A percentile compares a stretch with the other conserved stretches of the same genome.
Conservation (phyloP, 2,329 filamentous ascomycete species). For the Penicillium sp. region DNA sequence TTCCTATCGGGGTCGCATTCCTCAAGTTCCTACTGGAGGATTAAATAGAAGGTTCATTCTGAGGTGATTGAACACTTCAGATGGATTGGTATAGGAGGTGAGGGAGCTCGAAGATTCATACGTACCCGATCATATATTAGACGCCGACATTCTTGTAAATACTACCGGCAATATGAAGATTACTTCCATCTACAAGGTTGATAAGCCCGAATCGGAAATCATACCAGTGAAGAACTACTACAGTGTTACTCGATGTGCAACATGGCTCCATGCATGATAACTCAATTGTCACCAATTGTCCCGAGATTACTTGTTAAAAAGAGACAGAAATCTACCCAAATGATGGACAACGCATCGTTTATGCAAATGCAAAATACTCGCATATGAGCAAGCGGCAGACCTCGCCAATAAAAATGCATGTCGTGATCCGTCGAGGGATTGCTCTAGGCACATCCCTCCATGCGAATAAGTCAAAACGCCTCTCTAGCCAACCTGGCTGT, state of each 20-base stretch:
- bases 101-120: background rate
- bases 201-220: background rate
- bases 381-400: background rate
- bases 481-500: conserved; percentile 6
- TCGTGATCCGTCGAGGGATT: conserved; percentile 14
- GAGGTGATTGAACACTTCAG: background rate
- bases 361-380: background rate
- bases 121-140: background rate
- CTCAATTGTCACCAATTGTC: background rate
- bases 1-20: conserved; percentile 68
- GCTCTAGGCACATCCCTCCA: conserved; percentile 21
- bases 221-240: background rate
- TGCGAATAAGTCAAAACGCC: conserved; percentile 20
- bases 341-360: background rate
- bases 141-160: background rate
- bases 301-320: background rate
- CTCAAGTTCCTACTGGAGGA: conserved; percentile 66
- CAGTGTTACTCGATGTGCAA: background rate
- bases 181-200: background rate
- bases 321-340: background rate
- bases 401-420: conserved; percentile 13
- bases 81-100: background rate
- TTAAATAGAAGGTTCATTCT: conserved; percentile 8
- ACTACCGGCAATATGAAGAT: background rate
- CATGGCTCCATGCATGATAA: background rate